phyloP scores from a whole-genome alignment of 2,329 filamentous ascomycete genomes.

The Sporothrix dimorphospora region DNA sequence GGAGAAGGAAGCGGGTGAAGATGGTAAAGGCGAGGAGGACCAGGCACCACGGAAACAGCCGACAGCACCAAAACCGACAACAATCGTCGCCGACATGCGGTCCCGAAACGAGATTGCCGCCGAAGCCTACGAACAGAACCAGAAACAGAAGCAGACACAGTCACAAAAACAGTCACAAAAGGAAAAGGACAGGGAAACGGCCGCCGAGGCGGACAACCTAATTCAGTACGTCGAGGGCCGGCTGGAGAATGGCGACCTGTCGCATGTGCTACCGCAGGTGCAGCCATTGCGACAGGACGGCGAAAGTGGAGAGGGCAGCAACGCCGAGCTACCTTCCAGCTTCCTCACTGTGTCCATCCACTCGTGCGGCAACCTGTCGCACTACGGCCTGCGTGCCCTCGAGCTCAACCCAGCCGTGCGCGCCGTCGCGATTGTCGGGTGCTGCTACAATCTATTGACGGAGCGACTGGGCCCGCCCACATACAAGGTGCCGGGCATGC shows the following conservation, averaged over 20 bases:
- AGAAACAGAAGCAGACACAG: slow-evolving; percentile 41
- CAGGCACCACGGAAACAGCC: neutral
- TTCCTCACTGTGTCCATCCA: slow-evolving; percentile 94
- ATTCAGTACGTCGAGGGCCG: slow-evolving; percentile 79
- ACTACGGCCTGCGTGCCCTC: slow-evolving; percentile 87
- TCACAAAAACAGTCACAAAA: neutral
- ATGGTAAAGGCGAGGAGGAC: neutral
- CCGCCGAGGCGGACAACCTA: slow-evolving; percentile 65
- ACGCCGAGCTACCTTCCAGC: slow-evolving; percentile 34
- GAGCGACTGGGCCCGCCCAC: slow-evolving; percentile 85
- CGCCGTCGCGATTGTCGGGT: slow-evolving; percentile 94
- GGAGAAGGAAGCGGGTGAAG: slow-evolving; percentile 40
- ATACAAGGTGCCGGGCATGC: slow-evolving; percentile 76
- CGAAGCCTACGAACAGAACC: slow-evolving; percentile 22
- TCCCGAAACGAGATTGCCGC: slow-evolving; percentile 26
- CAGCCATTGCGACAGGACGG: slow-evolving; percentile 57
- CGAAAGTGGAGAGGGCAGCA: neutral
- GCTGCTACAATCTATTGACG: slow-evolving; percentile 96
- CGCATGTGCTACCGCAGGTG: slow-evolving; percentile 66
- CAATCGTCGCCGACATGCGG: slow-evolving; percentile 30
- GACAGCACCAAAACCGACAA: neutral
- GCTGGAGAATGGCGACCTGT: slow-evolving; percentile 73
- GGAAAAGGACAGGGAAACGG: slow-evolving; percentile 32
- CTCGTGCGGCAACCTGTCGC: slow-evolving; percentile 95
- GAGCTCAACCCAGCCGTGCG: slow-evolving; percentile 80